Evolutionary conservation across 129 eudicot species (phyloP).

Genomic region (Erigeron canadensis): DNA sequence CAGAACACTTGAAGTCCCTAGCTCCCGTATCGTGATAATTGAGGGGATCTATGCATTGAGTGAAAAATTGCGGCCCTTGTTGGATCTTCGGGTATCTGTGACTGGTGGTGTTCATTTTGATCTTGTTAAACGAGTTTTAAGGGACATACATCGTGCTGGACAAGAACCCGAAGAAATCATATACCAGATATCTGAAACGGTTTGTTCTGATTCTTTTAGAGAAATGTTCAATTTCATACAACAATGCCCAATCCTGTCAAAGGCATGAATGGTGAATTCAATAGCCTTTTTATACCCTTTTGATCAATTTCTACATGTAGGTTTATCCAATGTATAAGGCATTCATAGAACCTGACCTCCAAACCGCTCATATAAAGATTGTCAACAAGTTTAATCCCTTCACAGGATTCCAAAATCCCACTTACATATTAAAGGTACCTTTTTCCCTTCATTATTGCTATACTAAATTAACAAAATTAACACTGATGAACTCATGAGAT

Average conservation of each 20-base stretch:
- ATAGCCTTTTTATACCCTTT: neutral
- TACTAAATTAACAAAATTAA: neutral
- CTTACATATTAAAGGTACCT: slow-evolving; percentile 83
- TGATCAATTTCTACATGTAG: slow-evolving; percentile 32
- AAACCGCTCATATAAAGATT: slow-evolving; percentile 88
- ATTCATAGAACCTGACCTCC: slow-evolving; percentile 94
- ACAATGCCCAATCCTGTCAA: no score
- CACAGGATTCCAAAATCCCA: slow-evolving; percentile 88
- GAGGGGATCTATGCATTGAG: slow-evolving; percentile 97
- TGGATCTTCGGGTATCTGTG: slow-evolving; percentile 97
- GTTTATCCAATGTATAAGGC: slow-evolving; percentile 99
- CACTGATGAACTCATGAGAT: slow-evolving; percentile 7
- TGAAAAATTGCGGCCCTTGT: slow-evolving; percentile 77
- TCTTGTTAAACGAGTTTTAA: slow-evolving; percentile 91
- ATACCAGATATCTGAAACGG: slow-evolving; percentile 98
- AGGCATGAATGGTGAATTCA: neutral
- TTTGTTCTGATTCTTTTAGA: slow-evolving; percentile 28
- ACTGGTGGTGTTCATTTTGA: slow-evolving; percentile 99
- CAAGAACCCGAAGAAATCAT: slow-evolving; percentile 95
- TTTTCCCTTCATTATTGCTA: neutral
- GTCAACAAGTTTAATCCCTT: slow-evolving; percentile 93
- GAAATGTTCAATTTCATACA: neutral
- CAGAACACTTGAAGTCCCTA: slow-evolving; percentile 93
- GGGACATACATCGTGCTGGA: slow-evolving; percentile 99
- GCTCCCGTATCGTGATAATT: slow-evolving; percentile 83